Evolutionary conservation across 140 eudicot genomes (phyloP), one percentile per base, ranked within the genome.

Genomic region (Bidens hawaiensis): DNA sequence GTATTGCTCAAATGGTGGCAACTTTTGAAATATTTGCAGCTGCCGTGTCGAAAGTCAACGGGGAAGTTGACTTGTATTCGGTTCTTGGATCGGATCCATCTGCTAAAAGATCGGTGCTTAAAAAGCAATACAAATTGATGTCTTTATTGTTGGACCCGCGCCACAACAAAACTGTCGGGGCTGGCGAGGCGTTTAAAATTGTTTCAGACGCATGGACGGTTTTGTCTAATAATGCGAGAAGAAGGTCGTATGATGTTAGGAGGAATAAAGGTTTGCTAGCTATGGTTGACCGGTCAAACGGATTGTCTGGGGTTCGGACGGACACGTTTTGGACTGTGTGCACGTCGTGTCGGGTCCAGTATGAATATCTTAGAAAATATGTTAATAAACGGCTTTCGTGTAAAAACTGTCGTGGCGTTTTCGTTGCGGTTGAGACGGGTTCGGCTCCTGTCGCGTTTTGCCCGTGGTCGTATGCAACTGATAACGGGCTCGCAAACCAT

Each of bases 251-350:
- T 62, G 94, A 90, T 73, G 75, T 61, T 31, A 74, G 86, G 74
- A 79, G 97, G 73, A 83, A 73, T 42, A 75, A 67, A 45, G 80
- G 76, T 33, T 51, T 83, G 16, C 53, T 77, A 6, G 57, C 78
- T 50, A 47, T 66, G 15, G 67, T 62, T 59, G 31, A 65, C 23
- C 78, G 67, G 49, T 58, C 77, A 30, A 7, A 10, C n/a, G n/a
- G n/a, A n/a, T n/a, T 58, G 87, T 34, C 9, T 34, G 11, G 10
- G 9, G 41, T 34, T 34, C 41, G 1, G 41, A 34, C 10, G 5
- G 95, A 86, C 50, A 86, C 95, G 12, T 90, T 90, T 57, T 90
- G 95, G 97, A 90, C 97, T 1, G 84, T 90, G 2, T 90, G 97
- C 67, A 83, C 97, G 6, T 83, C 95, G 5, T 90, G 97, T 75